Percentiles rank a stretch among this genome's conserved stretches.
phyloP scores from a whole-genome alignment of 495 filamentous ascomycete species.

The Penicillium cataractarum region DNA sequence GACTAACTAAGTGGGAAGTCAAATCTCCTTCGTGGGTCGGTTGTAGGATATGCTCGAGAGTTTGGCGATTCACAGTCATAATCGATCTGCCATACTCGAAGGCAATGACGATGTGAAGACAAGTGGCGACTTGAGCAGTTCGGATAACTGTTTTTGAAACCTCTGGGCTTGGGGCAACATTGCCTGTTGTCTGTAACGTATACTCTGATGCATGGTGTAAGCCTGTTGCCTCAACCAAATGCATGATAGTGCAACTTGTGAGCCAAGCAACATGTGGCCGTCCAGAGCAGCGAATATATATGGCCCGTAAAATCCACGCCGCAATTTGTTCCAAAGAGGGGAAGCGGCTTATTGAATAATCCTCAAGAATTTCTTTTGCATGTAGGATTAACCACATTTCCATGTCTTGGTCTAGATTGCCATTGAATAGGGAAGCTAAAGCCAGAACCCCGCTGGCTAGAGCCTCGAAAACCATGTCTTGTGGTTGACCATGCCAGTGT shows the following conservation, averaged over 20 bases:
- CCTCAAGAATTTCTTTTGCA: conserved; percentile 42
- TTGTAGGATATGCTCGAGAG: conserved; percentile 1
- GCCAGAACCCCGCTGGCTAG: conserved; percentile 39
- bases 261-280: conserved; percentile 48
- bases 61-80: conserved; percentile 13
- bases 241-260: conserved; percentile 45
- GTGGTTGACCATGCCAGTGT: conserved; percentile 31
- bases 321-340: conserved; percentile 38
- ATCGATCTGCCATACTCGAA: conserved; percentile 50
- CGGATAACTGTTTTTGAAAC: conserved; percentile 28
- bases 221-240: conserved; percentile 48
- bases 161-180: conserved; percentile 9
- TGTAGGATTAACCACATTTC: conserved; percentile 37
- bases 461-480: conserved; percentile 36
- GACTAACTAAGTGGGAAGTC: conserved; percentile 24
- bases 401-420: conserved; percentile 16
- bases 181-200: conserved; percentile 18
- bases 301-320: conserved; percentile 44
- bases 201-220: conserved; percentile 39
- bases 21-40: conserved; percentile 11
- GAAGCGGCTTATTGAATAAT: conserved; percentile 28
- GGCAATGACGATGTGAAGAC: conserved; percentile 38
- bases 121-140: conserved; percentile 36
- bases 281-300: conserved; percentile 44
- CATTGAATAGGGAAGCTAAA: conserved; percentile 39